Evolutionary conservation across 306 rosid species (phyloP), one percentile per base, ranked within the genome.

Genomic region (Benincasa hispida): DNA sequence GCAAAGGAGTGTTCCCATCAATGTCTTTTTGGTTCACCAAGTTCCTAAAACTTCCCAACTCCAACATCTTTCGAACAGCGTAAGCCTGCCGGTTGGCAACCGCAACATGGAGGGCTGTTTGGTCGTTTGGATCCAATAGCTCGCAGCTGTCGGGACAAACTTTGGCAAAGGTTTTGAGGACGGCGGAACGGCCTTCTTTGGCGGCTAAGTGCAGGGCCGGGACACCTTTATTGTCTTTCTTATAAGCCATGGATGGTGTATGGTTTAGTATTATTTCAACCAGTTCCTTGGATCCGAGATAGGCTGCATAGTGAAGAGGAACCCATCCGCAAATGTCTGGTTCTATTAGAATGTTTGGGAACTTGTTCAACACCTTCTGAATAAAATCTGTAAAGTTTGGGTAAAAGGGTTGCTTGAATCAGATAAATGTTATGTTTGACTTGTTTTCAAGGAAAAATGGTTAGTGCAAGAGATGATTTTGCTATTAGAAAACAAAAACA

Each of bases 1-100:
- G 75, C 75, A 68, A 24, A 45, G 75, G 21, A 19, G 75, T 68
- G 37, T 68, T 68, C 12, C 75, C 75, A 21, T 68, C 35, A 30
- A 21, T 45, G 35, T 68, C 75, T 37, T 42, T 34, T 32, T 69
- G 75, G 75, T 69, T 66, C 30, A 39, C 73, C 30, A 66, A 28
- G 53, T 21, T 66, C 0, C 19, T 4, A 39, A 66, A 66, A 53
- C 19, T 66, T 24, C 10, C 2, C 73, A 66, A 37, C 51, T 21
- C 73, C 28, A 24, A 13, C 37, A 42, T 69, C 75, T 24, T 69
- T 15, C 35, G 21, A 10, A 69, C 75, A 6, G 75, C 37, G 18
- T 41, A 69, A 8, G 75, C 45, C 47, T 51, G 59, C 10, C 59
- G 35, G 35, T 73, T 48, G 19, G 11, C 28, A 10, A 53, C 77